Conservation (phyloP, 2,329 filamentous ascomycete species). For the Raffaelea albimanens region DNA sequence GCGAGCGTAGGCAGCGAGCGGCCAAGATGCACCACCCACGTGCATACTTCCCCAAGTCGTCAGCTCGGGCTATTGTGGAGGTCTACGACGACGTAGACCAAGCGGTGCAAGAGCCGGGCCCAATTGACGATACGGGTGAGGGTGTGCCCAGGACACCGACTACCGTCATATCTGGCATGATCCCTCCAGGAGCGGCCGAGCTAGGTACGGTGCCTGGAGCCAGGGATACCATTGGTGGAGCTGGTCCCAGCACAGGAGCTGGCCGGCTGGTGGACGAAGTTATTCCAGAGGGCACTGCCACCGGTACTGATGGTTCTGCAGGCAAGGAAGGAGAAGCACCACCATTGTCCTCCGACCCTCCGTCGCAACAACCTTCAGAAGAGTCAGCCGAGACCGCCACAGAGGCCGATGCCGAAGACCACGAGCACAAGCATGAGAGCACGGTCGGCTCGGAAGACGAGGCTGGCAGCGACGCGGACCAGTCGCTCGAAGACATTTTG, state of each 20-base stretch:
- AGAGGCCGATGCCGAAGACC: conserved; percentile 32
- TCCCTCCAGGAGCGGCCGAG: neutral
- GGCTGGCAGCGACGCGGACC: conserved; percentile 61
- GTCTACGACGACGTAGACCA: conserved; percentile 92
- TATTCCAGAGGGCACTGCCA: too few relatives aligned
- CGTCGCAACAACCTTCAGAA: conserved; percentile 18
- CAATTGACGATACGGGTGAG: conserved; percentile 50
- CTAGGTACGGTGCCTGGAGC: conserved; percentile 4
- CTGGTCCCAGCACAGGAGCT: neutral
- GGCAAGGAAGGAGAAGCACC: neutral
- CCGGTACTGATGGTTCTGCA: too few relatives aligned
- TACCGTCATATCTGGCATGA: neutral
- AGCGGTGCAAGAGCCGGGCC: conserved; percentile 73
- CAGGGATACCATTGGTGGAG: neutral
- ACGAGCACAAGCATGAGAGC: conserved; percentile 32
- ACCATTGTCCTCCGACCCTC: neutral
- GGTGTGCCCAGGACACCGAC: conserved; percentile 21
- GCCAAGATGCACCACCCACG: conserved; percentile 66
- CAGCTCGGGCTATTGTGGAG: conserved; percentile 91
- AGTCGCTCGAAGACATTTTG: conserved; percentile 59
- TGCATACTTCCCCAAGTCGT: conserved; percentile 74
- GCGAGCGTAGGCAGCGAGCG: conserved; percentile 72
- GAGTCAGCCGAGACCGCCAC: conserved; percentile 20
- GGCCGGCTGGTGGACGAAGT: too few relatives aligned
- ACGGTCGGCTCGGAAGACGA: conserved; percentile 62